A percentile compares a stretch with the other conserved stretches of the same genome.
Conservation (phyloP, 108 stramenopile genomes). For the Epipyxis sp. region DNA sequence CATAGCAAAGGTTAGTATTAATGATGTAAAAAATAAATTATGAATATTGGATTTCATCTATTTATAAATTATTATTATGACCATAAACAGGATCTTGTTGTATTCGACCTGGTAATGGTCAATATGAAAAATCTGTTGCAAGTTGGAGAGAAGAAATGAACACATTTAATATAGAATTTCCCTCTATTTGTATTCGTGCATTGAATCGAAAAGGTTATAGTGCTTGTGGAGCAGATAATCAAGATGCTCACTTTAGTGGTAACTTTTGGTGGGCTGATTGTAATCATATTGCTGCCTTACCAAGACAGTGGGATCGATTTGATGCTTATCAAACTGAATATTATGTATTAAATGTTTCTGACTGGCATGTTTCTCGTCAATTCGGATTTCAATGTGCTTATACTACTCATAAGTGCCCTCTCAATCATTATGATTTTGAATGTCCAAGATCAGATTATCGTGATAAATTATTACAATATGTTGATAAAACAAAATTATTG, state of each 20-base stretch:
- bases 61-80: too few species aligned
- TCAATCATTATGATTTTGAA: background rate
- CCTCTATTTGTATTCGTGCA: constrained; percentile 17
- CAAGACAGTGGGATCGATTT: background rate
- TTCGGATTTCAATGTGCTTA: constrained; percentile 22
- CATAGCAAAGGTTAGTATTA: constrained; percentile 11
- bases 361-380: background rate
- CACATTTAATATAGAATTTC: background rate
- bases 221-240: constrained; percentile 3
- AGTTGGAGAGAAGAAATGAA: constrained; percentile 4
- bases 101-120: background rate
- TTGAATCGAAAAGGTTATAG: background rate
- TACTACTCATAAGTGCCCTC: background rate
- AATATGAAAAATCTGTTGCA: background rate
- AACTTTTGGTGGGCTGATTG: constrained; percentile 29
- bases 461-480: background rate
- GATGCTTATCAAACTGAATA: background rate
- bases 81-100: too few species aligned
- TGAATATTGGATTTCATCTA: too few species aligned
- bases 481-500: background rate
- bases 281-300: background rate
- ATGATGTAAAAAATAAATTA: too few species aligned
- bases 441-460: background rate
- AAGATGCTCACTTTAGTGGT: background rate
- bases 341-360: background rate